Base-by-base conservation (phyloP, 1,284 basidiomycete genomes). In the Puccinia horiana region DNA sequence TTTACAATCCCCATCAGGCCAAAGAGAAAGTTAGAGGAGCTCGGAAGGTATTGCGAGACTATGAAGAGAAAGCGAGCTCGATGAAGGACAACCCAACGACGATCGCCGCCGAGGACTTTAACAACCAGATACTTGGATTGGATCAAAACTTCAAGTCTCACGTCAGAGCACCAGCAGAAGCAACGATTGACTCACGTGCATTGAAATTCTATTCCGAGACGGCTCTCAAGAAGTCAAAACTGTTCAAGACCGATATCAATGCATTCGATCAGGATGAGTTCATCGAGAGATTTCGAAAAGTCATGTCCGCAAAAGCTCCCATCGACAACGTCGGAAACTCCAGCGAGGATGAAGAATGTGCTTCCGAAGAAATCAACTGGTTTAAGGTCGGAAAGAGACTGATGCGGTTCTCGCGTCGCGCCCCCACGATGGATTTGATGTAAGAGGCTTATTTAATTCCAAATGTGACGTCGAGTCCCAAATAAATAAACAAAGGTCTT, bases 241-340 rank as follows among this genome's bases (percentile, higher is more conserved):
- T 92, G n/a, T 91, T 95, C 90, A 93, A 93, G 86, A 91, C 93
- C 0, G 93, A 93, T 78, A 90, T 90, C 0, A 92, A 92, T 72
- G 91, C 91, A 23, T 95, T 95, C 85, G 94, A 95, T 85, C 88
- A 92, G 47, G 93, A 94, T 83, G 93, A 95, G 83, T 94, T 94
- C 84, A 88, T 95, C 67, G 87, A 90, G 1, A 92, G 92, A 84
- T 88, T 94, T 32, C 88, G 92, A 70, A 90, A 88, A 14, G 92
- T 91, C 84, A 91, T 94, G 91, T 92, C 92, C 26, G 92, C 92
- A 1, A 88, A 89, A 23, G 49, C 83, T 18, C 54, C 70, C n/a
- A 61, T 61, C 89, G 81, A 85, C 84, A 4, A 83, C 52, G 83
- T 76, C 42, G 35, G 76, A 76, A 83, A 84, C 85, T 89, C 76